phyloP scores from a whole-genome alignment of 2,329 filamentous ascomycete genomes.

The Ceratocystis diversiconidia region DNA sequence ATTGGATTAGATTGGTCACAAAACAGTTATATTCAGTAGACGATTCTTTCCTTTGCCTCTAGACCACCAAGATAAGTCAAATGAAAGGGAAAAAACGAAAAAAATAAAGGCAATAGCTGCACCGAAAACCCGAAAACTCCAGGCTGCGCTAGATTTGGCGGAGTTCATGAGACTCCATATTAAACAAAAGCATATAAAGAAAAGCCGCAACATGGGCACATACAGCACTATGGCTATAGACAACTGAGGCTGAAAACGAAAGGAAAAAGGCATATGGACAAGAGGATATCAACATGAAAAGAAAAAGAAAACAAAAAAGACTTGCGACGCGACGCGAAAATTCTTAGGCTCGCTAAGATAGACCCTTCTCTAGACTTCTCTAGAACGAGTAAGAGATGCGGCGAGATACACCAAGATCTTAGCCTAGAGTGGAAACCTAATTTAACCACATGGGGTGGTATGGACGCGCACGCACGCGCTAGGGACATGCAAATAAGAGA shows the following conservation, averaged over 20 bases:
- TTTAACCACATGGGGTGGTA: too few relatives aligned
- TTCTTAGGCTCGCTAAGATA: not conserved
- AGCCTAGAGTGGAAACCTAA: too few relatives aligned
- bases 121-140: not conserved
- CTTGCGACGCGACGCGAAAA: not conserved
- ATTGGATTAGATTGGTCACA: too few relatives aligned
- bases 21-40: too few relatives aligned
- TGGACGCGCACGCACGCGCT: too few relatives aligned
- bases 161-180: not conserved
- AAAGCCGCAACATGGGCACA: not conserved
- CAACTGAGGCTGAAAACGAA: not conserved
- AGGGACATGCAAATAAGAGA: not conserved
- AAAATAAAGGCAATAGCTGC: too few relatives aligned
- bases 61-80: too few relatives aligned
- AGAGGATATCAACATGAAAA: not conserved
- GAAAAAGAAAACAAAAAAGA: not conserved
- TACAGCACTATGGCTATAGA: not conserved
- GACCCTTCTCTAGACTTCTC: too few relatives aligned
- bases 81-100: too few relatives aligned
- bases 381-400: too few relatives aligned
- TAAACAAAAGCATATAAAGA: not conserved
- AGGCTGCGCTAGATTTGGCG: not conserved
- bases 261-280: not conserved
- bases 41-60: too few relatives aligned
- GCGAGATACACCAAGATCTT: too few relatives aligned